Evolutionary conservation across 768 basidiomycete genomes (phyloP), one percentile per base, ranked within the genome.

Genomic region (Rhodotorula paludigena): DNA sequence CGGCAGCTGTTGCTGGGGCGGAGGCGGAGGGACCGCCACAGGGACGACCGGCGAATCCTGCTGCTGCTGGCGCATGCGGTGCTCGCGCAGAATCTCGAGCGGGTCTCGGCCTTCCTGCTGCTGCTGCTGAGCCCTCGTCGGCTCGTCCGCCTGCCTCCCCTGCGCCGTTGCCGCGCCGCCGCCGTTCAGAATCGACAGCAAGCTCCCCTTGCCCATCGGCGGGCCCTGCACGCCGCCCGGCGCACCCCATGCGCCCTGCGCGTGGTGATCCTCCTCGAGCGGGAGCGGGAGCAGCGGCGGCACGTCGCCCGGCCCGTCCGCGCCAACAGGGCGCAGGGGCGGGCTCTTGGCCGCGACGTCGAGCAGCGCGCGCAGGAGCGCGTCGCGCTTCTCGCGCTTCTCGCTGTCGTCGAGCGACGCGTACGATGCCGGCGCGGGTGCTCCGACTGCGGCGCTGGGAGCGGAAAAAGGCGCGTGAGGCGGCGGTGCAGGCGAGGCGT

Each of bases 311-410:
- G 23, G 23, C 8, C 28, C 33, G 32, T 58, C 49, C 28, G 12
- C 48, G 0, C n/a, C 0, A 38, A 33, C 23, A 56, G 55, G 25
- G 59, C 54, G 15, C 33, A n/a, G 53, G 0, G 60, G 56, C 28
- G 62, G 58, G 25, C 58, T 60, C 52, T 64, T 42, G 2, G 51
- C 60, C 20, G 65, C 58, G 30, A 71, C 65, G 36, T 21, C 30
- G 20, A 66, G 30, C 7, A 71, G 39, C 4, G 70, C 70, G 32
- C 66, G 45, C 12, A 71, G 39, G 10, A 71, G 45, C 11, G 70
- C 70, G 55, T 54, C 35, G 56, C 61, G 62, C 45, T 71, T 71
- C 62, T 71, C 70, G n/a, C 47, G 38, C 38, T 63, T 59, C 56
- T 71, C 62, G 28, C 18, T 11, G 14, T 67, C 70, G 23, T 45